Percentiles rank a stretch among this genome's conserved stretches.
These are phyloP conservation scores for Xerocomus minutiporus DNA, from an alignment of 1,284 basidiomycete species.

Conservation along the genomic window DNA sequence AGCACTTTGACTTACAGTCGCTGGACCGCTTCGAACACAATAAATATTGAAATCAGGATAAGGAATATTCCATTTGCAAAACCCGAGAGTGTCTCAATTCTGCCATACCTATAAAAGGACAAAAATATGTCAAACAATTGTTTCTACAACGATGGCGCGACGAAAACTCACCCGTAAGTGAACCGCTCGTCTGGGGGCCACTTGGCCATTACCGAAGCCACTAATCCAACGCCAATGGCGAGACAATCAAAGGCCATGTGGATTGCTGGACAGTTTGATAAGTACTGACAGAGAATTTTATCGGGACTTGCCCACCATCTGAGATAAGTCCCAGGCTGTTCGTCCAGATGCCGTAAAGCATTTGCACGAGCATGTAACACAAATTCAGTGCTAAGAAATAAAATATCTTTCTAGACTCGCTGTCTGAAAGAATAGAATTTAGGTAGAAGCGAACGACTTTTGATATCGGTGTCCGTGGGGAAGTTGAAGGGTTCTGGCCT, in stretches of 20 bases:
- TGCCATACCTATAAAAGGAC: slow-evolving; percentile 65
- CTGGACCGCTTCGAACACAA: slow-evolving; percentile 97
- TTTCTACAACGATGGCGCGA: neutral
- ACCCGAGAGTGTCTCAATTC: slow-evolving; percentile 98
- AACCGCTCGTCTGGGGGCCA: slow-evolving; percentile 95
- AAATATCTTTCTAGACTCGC: slow-evolving; percentile 93
- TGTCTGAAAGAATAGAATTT: slow-evolving; percentile 85
- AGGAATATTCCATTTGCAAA: slow-evolving; percentile 98
- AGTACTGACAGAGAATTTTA: neutral
- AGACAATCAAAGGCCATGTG: slow-evolving; percentile 99
- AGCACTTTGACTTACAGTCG: slow-evolving; percentile 67
- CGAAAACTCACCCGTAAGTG: slow-evolving; percentile 78
- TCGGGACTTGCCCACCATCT: slow-evolving; percentile 63
- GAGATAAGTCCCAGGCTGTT: slow-evolving; percentile 96
- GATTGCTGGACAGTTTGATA: slow-evolving; percentile 61
- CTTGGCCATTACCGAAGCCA: slow-evolving; percentile 96
- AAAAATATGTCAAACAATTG: neutral
- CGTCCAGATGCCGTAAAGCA: slow-evolving; percentile 96
- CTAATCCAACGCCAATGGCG: slow-evolving; percentile 92
- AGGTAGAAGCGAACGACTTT: slow-evolving; percentile 70
- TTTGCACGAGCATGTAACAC: slow-evolving; percentile 93
- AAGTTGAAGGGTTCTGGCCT: slow-evolving; percentile 40
- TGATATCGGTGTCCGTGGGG: slow-evolving; percentile 52
- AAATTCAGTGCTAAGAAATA: slow-evolving; percentile 95
- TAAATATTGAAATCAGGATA: slow-evolving; percentile 95